Base-by-base conservation (phyloP, 371 early-diverging fungal species). In the Haplosporangium sp. region DNA sequence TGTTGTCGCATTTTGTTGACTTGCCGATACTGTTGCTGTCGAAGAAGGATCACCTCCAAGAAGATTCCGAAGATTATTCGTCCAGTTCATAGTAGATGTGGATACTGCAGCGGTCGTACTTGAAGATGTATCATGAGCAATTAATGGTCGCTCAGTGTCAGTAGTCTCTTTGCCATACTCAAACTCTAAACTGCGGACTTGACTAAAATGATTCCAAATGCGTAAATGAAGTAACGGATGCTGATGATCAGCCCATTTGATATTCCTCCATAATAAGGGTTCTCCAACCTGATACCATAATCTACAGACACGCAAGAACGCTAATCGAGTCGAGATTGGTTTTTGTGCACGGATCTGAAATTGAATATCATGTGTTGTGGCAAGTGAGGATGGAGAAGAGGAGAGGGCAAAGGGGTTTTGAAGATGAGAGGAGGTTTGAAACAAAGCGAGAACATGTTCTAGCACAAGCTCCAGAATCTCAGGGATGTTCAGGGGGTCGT, bases 271-370 rank as follows among this genome's bases (percentile, higher is more conserved):
- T 39, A 74, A 13, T 15, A 74, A 40, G 0, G 69, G 69, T 47
- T 74, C 69, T 2, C 75, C 75, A 0, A 74, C 63, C 20, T 69
- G 35, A 38, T 69, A 65, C 74, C 74, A 74, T n/a, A 68, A 27
- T 40, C 48, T 64, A 55, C 63, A 60, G 48, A 74, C 74, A n/a
- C 69, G 27, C 27, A 74, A 40, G 45, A 74, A 69, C 1, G 75
- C 69, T 42, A 69, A 34, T 34, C 57, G 67, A n/a, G 65, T 72
- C 13, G 72, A 65, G 19, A 52, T 56, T 1, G 66, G 66, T 15
- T 60, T 50, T 20, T 72, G 72, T 4, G 56, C 57, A 15, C 38
- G 45, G 55, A 72, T 65, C 38, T 72, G 72, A 1, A 15, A 13
- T 35, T 72, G 67, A 42, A 67, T 62, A 10, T 72, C 73, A 15